Base-by-base conservation (phyloP, 768 basidiomycete species). In the Boletales sp. region DNA sequence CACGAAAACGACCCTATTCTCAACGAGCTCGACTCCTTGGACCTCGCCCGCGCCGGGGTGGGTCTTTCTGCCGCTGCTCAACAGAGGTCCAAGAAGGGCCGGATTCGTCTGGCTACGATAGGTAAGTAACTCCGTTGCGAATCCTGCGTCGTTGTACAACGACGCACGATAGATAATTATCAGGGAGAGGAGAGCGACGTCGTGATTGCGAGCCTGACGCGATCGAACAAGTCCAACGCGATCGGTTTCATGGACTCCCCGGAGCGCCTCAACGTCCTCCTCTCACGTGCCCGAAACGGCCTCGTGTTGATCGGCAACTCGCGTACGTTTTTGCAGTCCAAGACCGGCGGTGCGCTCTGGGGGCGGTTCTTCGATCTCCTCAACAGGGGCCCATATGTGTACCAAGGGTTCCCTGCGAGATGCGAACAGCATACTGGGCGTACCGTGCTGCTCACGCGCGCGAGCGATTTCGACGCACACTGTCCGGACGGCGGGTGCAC, bases 111-210 rank as follows among this genome's bases (percentile, higher is more conserved):
- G 2, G 79, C 84, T 0, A 87, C 85, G 0, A 86, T 87, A 10
- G 86, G 86, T 84, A 49, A 21, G 71, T 11, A 37, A 4, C 5
- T 36, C 11, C 1, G 2, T 12, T 7, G 40, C 5, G 19, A 10
- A 34, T n/a, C 3, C 11, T 32, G 15, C 10, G 17, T 6, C 3
- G 6, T 38, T 17, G 14, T 28, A 6, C 25, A 7, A 25, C 35
- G n/a, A 9, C 12, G 5, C 3, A n/a, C 12, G 15, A 10, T 48
- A 86, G 86, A 87, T 53, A 87, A 87, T 57, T 87, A 86, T 53
- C 86, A 87, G 56, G 86, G 86, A 10, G 86, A 87, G 57, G 85
- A 87, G 60, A 80, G 81, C 46, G 75, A 86, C 21, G 81, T 88
- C 44, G 83, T 87, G 18, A 67, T 87, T 21, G 72, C 73, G 7